Evolutionary conservation across 2,329 filamentous ascomycete genomes (phyloP), one percentile per base, ranked within the genome.

Genomic region (Colletotrichum navitas): DNA sequence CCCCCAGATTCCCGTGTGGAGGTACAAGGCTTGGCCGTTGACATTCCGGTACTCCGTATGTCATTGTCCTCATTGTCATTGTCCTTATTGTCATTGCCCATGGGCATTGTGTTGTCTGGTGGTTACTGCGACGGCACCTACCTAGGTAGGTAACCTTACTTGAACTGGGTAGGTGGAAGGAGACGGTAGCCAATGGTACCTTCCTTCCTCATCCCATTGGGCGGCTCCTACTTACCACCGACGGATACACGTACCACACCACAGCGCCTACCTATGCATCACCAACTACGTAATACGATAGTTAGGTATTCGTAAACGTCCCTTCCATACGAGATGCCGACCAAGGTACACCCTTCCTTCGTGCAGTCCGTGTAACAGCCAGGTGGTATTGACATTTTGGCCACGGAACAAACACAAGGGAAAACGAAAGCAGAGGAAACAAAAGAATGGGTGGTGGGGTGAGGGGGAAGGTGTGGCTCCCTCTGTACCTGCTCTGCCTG

Each of bases 1-100:
- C 36, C 65, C 63, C 59, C 59, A 71, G 65, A 55, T 63, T 64
- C 32, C 43, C 49, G 21, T 21, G 52, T 32, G 51, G 65, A 60
- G 65, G 54, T 60, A 71, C 68, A 11, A 67, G 49, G 4, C 24
- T 26, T 26, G 62, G 54, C 45, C 34, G 63, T 34, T 61, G 56
- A 61, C 41, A 66, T 66, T 12, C 34, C 18, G 10, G 47, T 49
- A 43, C n/a, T n/a, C n/a, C n/a, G n/a, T n/a, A n/a, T n/a, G 11
- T 29, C 26, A 52, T 29, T 66, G 52, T 12, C 45, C 5, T n/a
- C n/a, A n/a, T n/a, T 56, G 18, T 21, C 21, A 24, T n/a, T 32
- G 45, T 49, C 63, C 2, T n/a, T 1, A 18, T 7, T 1, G 43
- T 7, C 58, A 16, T 41, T 63, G 26, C 11, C 29, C 29, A 39